phyloP scores from a whole-genome alignment of 192 early-diverging fungal genomes.

The Mortierella antarctica region DNA sequence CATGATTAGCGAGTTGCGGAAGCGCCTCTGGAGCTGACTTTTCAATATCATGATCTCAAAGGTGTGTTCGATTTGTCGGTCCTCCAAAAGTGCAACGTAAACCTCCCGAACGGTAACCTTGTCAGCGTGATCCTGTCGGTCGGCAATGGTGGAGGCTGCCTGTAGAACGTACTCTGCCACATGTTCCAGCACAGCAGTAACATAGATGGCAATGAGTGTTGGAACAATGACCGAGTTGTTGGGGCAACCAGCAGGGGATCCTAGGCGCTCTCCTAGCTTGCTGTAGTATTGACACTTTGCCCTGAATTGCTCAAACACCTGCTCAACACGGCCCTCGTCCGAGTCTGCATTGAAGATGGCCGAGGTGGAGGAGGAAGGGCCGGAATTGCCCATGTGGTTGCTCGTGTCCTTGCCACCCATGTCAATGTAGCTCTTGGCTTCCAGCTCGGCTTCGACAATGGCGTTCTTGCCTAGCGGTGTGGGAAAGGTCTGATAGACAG shows the following conservation, averaged over 20 bases:
- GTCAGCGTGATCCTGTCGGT: slow-evolving; percentile 60
- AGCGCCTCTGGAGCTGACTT: slow-evolving; percentile 57
- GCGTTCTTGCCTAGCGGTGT: slow-evolving; percentile 69
- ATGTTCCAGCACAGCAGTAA: slow-evolving; percentile 68
- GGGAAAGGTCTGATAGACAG: slow-evolving; percentile 59
- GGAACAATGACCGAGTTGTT: slow-evolving; percentile 53
- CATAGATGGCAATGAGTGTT: slow-evolving; percentile 65
- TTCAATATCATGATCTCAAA: slow-evolving; percentile 65
- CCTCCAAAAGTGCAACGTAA: slow-evolving; percentile 61
- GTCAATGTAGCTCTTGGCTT: slow-evolving; percentile 66
- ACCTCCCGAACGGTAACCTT: slow-evolving; percentile 66
- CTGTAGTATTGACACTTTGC: slow-evolving; percentile 66
- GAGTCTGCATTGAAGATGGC: slow-evolving; percentile 48
- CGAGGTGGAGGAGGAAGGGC: slow-evolving; percentile 31
- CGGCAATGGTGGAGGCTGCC: slow-evolving; percentile 57
- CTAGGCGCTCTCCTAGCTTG: slow-evolving; percentile 60
- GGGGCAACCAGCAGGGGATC: slow-evolving; percentile 37
- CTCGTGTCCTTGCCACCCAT: slow-evolving; percentile 58
- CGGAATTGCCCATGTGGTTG: slow-evolving; percentile 40
- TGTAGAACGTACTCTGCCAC: slow-evolving; percentile 67
- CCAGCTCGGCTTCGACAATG: slow-evolving; percentile 69
- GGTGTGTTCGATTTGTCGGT: slow-evolving; percentile 59
- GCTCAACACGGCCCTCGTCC: slow-evolving; percentile 47
- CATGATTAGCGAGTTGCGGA: slow-evolving; percentile 52
- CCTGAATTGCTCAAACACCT: slow-evolving; percentile 61